Base-by-base conservation (phyloP, 805 yeast genomes). In the Candida bentonensis region DNA sequence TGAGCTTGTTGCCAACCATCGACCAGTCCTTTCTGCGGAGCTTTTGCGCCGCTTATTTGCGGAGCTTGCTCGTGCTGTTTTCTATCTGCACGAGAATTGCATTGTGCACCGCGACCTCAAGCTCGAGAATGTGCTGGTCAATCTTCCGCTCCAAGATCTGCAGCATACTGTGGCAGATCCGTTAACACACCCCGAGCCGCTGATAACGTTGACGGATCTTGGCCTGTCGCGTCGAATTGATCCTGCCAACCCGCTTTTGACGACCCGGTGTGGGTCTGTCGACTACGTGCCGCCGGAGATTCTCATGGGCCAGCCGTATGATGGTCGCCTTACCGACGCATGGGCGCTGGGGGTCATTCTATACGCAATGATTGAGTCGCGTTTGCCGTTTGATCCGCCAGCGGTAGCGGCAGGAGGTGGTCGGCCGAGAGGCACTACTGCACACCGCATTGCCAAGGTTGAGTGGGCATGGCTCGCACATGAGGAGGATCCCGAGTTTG, bases 301-400 rank as follows among this genome's bases (percentile, higher is more conserved):
- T 21, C 65, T 92, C 30, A 75, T 92, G 76, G 97, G 97, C 1
- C 69, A 84, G 45, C 81, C 86, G 4, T 92, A 92, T 57, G 89
- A 89, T 55, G 99, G 99, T 11, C 73, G 82, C 43, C 77, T 84
- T 50, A 81, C 92, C 42, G 99, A 92, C 60, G 69, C 88, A 17
- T 92, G 99, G 99, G 85, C 96, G 1, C 61, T 88, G 7, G 98
- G 98, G 2, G 97, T 92, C 2, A 66, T 88, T n/a, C 63, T 88
- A 1, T 92, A 87, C 56, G 76, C 94, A 1, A 64, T 89, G 22
- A 60, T 92, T 53, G 98, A 92, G 55, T 79, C 85, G 36, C 61
- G 96, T 46, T 66, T 92, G 41, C 99, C 99, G 3, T 92, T 92
- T 66, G 99, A 92, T 58, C 76, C 84, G 2, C 80, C 88, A 2